A percentile compares a stretch with the other conserved stretches of the same genome.
Conservation (phyloP, 257 asterid genomes). For the Ehretia macrophylla region DNA sequence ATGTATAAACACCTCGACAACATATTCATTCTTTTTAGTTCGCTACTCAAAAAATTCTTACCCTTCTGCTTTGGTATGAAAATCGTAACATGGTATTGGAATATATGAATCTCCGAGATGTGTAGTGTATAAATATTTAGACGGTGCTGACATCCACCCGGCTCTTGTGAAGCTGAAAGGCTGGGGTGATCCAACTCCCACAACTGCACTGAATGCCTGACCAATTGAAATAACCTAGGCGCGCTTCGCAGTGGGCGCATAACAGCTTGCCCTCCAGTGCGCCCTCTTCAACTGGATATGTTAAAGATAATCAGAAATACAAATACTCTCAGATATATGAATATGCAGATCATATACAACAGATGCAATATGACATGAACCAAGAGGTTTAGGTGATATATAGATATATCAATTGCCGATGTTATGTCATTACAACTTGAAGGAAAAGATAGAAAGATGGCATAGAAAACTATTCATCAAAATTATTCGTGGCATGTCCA, state of each 20-base stretch:
- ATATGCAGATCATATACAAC: neutral
- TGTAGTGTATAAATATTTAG: slow-evolving; percentile 25
- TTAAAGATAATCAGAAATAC: neutral
- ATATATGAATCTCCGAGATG: too few species aligned
- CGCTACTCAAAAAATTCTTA: neutral
- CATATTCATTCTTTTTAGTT: neutral
- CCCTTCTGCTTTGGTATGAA: too few species aligned
- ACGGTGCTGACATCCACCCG: slow-evolving; percentile 67
- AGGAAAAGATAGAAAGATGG: too few species aligned
- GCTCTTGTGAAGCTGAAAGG: slow-evolving; percentile 93
- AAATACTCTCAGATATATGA: neutral
- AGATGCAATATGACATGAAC: too few species aligned
- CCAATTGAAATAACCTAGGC: slow-evolving; percentile 97
- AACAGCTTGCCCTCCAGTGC: slow-evolving; percentile 80
- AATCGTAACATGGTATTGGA: too few species aligned
- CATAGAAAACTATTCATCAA: too few species aligned
- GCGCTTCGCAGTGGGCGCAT: slow-evolving; percentile 79
- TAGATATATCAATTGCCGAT: too few species aligned
- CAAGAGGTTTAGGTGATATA: too few species aligned
- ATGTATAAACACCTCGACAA: too few species aligned
- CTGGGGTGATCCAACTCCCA: slow-evolving; percentile 98
- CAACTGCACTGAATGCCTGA: slow-evolving; percentile 96
- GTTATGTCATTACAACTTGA: too few species aligned
- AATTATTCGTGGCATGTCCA: too few species aligned
- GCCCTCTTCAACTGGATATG: slow-evolving; percentile 71